Evolutionary conservation across 768 basidiomycete genomes (phyloP), one percentile per base, ranked within the genome.

Genomic region (Suillus americanus): DNA sequence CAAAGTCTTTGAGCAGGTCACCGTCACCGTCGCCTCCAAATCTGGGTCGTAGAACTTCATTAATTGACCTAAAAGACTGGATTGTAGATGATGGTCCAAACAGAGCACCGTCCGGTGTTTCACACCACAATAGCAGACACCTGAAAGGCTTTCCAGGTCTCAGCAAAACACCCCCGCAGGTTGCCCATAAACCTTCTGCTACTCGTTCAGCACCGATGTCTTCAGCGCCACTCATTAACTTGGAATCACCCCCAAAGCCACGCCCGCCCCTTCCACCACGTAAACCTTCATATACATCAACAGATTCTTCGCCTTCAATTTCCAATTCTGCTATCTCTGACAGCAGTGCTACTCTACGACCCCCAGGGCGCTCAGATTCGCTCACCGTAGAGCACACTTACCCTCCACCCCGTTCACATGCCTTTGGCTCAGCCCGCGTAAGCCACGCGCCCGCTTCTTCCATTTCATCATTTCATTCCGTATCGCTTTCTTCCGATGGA

Each of bases 391-490:
- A 87, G 62, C 85, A 85, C 68, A 83, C 84, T 6, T 86, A 88
- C 69, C 87, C 87, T 20, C 84, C 83, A 3, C 72, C 76, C 74
- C 64, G 78, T 77, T 67, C 73, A 38, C 75, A 73, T 67, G 73
- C 74, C 23, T 81, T 77, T 60, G 74, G 79, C 18, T 69, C 71
- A 48, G 68, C 67, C 65, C 74, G 72, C 48, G 65, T 75, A 20
- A 79, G 81, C 48, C 90, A 92, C 72, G 83, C 79, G 5, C 83
- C 85, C 5, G 83, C 83, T 3, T 90, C 90, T 1, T 93, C 91
- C 56, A 83, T 91, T 45, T 92, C 91, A 3, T 93, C 91, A 35
- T 92, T 94, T 66, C 90, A 92, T 69, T 92, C 91, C 3, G 89
- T 93, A 30, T 93, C 91, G 2, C 82, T 93, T 20, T 92, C 91